phyloP scores from a whole-genome alignment of 1,139 yeast genomes.

The Candida tetrigidarum region DNA sequence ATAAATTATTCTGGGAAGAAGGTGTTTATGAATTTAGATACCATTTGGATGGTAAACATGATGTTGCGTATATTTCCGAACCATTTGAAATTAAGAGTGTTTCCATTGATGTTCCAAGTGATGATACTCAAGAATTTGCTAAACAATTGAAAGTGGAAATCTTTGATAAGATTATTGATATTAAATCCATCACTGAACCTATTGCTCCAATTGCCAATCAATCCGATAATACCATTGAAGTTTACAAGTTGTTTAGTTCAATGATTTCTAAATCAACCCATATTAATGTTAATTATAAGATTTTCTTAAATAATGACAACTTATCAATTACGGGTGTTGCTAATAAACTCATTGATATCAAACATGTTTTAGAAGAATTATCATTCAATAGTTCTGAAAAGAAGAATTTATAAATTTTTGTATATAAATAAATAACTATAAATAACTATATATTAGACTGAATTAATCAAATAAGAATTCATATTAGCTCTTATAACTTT shows the following conservation, averaged over 20 bases:
- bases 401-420: conserved; percentile 10
- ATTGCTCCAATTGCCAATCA: conserved; percentile 31
- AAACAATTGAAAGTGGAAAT: conserved; percentile 31
- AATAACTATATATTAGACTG: conserved; percentile 7
- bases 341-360: conserved; percentile 47
- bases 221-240: conserved; percentile 33
- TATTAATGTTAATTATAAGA: conserved; percentile 41
- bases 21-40: conserved; percentile 82
- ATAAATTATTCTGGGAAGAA: conserved; percentile 63
- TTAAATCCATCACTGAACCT: conserved; percentile 30
- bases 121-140: conserved; percentile 31
- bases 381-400: conserved; percentile 28
- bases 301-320: conserved; percentile 40
- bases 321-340: conserved; percentile 39
- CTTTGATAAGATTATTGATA: conserved; percentile 35
- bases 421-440: conserved; percentile 4
- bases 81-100: conserved; percentile 69
- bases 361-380: conserved; percentile 48
- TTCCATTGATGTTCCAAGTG: conserved; percentile 39
- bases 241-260: conserved; percentile 36
- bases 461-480: conserved; percentile 30
- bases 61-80: conserved; percentile 65
- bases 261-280: conserved; percentile 43
- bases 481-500: conserved; percentile 49
- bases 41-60: conserved; percentile 72